phyloP scores from a whole-genome alignment of 345 rosid species.

The Pistacia vera region DNA sequence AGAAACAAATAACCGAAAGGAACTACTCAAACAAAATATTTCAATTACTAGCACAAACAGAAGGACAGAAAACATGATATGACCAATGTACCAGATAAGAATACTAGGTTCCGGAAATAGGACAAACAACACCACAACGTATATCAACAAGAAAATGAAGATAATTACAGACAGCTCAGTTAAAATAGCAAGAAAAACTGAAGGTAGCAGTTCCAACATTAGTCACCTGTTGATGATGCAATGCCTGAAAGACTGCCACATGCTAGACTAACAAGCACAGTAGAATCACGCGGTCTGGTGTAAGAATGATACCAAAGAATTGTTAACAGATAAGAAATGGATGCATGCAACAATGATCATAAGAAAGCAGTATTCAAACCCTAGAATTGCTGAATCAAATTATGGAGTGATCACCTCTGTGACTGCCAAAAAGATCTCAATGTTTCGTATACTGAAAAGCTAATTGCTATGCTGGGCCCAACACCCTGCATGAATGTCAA shows the following conservation, averaged over 20 bases:
- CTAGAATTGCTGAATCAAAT: slow-evolving; percentile 7
- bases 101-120: not conserved
- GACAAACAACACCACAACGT: not conserved
- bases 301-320: not conserved
- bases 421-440: slow-evolving; percentile 82
- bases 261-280: slow-evolving; percentile 69
- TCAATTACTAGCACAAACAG: not conserved
- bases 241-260: slow-evolving; percentile 98
- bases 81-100: not conserved
- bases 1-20: not conserved
- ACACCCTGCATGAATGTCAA: slow-evolving; percentile 62
- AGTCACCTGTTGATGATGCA: slow-evolving; percentile 95
- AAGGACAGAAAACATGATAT: not conserved
- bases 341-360: not conserved
- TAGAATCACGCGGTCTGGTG: slow-evolving; percentile 79
- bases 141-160: not conserved
- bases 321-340: not conserved
- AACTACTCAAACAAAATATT: not conserved
- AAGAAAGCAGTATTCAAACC: not conserved
- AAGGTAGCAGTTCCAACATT: slow-evolving; percentile 15
- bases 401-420: slow-evolving; percentile 52
- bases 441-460: slow-evolving; percentile 86
- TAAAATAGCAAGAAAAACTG: slow-evolving; percentile 4
- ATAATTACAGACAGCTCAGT: not conserved
- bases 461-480: slow-evolving; percentile 91